Percentiles rank a stretch among this genome's conserved stretches.
Conservation (phyloP, 2,329 filamentous ascomycete genomes). For the Camillea tinctor region DNA sequence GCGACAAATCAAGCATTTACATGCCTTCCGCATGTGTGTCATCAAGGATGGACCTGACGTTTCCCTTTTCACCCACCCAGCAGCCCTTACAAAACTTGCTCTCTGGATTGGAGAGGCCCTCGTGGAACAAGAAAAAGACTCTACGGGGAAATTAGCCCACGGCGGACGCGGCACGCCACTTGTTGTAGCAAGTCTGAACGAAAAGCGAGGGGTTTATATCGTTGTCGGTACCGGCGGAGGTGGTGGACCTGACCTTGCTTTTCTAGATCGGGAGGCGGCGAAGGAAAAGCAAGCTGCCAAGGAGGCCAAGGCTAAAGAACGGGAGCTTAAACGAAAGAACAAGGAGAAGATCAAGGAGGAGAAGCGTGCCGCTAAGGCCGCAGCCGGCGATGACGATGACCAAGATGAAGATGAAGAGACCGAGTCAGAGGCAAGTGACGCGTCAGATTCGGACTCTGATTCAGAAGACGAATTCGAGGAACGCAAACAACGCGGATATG, state of each 20-base stretch:
- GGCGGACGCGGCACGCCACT: slow-evolving; percentile 77
- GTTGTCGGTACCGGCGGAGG: slow-evolving; percentile 92
- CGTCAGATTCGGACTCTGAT: slow-evolving; percentile 43
- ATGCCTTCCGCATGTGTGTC: slow-evolving; percentile 91
- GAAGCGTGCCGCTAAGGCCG: slow-evolving; percentile 59
- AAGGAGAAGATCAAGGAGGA: slow-evolving; percentile 60
- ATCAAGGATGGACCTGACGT: slow-evolving; percentile 95
- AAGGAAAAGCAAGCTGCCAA: slow-evolving; percentile 63
- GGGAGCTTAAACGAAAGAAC: slow-evolving; percentile 55
- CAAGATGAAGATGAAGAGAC: slow-evolving; percentile 46
- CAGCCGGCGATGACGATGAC: slow-evolving; percentile 48
- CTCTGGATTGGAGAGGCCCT: slow-evolving; percentile 94
- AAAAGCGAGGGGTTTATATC: slow-evolving; percentile 81
- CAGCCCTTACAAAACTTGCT: slow-evolving; percentile 88
- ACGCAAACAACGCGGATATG: slow-evolving; percentile 62
- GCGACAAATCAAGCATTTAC: slow-evolving; percentile 86
- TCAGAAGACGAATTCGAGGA: slow-evolving; percentile 53
- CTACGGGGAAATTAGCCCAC: slow-evolving; percentile 65
- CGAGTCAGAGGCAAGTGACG: slow-evolving; percentile 52
- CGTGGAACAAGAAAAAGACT: slow-evolving; percentile 80
- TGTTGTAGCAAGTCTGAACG: slow-evolving; percentile 86
- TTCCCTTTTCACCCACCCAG: slow-evolving; percentile 86
- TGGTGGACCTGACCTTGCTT: slow-evolving; percentile 69
- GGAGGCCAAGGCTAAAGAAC: slow-evolving; percentile 61
- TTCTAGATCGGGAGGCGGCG: slow-evolving; percentile 65